These are phyloP conservation scores for Monotropa hypopitys DNA, from an alignment of 179 eudicot species.

Conservation along the genomic window DNA sequence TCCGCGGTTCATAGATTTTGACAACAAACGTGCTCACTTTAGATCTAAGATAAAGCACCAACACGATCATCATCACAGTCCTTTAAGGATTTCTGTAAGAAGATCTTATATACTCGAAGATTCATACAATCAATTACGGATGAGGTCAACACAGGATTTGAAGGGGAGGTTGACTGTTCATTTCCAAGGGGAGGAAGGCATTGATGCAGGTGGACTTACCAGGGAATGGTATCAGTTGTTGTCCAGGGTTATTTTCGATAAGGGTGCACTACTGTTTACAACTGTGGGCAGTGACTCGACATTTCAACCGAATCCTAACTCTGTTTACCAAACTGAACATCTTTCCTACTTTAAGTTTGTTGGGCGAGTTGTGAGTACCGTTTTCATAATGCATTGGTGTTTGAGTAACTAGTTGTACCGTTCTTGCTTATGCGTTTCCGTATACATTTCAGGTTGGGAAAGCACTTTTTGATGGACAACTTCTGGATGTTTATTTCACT, in stretches of 20 bases:
- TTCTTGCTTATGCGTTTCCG: no score
- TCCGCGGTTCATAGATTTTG: conserved; percentile 88
- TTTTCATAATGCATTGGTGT: no score
- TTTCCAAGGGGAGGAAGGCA: conserved; percentile 99
- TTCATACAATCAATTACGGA: conserved; percentile 90
- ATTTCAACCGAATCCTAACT: conserved; percentile 97
- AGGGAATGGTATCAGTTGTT: conserved; percentile 96
- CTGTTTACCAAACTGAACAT: conserved; percentile 97
- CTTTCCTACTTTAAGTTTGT: conserved; percentile 98
- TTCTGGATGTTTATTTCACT: conserved; percentile 92
- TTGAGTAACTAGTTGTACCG: no score
- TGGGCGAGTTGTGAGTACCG: conserved; percentile 96
- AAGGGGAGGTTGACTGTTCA: conserved; percentile 93
- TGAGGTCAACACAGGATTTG: conserved; percentile 81
- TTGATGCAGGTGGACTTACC: conserved; percentile 99
- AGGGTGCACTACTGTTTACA: conserved; percentile 88
- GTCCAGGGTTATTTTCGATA: conserved; percentile 91
- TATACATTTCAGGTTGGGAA: conserved; percentile 71
- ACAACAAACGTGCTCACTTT: conserved; percentile 85
- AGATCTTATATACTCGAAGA: conserved; percentile 95
- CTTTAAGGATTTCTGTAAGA: conserved; percentile 76
- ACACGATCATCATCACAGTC: conserved; percentile 92
- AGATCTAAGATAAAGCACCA: conserved; percentile 91
- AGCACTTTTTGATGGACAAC: conserved; percentile 90
- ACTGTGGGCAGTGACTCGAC: conserved; percentile 93